These are phyloP conservation scores for Pelargonium citronellum DNA, from an alignment of 441 rosid genomes.

Conservation along the genomic window DNA sequence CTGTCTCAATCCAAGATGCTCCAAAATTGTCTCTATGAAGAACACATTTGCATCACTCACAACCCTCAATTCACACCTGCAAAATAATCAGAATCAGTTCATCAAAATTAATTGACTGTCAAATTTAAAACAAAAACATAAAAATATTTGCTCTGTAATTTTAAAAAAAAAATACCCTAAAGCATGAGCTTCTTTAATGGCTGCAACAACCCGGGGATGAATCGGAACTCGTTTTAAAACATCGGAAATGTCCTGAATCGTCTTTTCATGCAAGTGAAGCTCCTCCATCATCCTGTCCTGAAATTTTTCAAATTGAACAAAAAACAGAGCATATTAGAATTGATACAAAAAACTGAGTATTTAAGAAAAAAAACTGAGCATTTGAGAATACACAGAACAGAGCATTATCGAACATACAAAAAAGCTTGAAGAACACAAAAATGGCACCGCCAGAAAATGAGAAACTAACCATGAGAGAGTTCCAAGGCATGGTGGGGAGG, in stretches of 20 bases:
- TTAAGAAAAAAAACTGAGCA: no score
- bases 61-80: slow-evolving; percentile 69
- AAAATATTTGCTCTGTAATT: no score
- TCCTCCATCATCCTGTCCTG: slow-evolving; percentile 66
- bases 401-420: neutral
- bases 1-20: slow-evolving; percentile 27
- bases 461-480: slow-evolving; percentile 58
- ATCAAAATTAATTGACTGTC: no score
- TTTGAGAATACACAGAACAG: no score
- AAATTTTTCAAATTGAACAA: no score
- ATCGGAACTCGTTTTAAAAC: slow-evolving; percentile 49
- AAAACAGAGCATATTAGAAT: no score
- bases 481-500: slow-evolving; percentile 69
- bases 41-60: slow-evolving; percentile 70
- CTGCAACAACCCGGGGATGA: slow-evolving; percentile 39
- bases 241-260: slow-evolving; percentile 46
- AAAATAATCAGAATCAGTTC: no score
- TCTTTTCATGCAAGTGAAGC: slow-evolving; percentile 62
- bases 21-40: slow-evolving; percentile 36
- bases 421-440: neutral
- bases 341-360: no score
- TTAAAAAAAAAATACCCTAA: slow-evolving; percentile 43
- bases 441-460: no score
- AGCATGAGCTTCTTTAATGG: slow-evolving; percentile 50
- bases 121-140: no score